Evolutionary conservation across 306 rosid species (phyloP).

Genomic region (Citrullus colocynthis): DNA sequence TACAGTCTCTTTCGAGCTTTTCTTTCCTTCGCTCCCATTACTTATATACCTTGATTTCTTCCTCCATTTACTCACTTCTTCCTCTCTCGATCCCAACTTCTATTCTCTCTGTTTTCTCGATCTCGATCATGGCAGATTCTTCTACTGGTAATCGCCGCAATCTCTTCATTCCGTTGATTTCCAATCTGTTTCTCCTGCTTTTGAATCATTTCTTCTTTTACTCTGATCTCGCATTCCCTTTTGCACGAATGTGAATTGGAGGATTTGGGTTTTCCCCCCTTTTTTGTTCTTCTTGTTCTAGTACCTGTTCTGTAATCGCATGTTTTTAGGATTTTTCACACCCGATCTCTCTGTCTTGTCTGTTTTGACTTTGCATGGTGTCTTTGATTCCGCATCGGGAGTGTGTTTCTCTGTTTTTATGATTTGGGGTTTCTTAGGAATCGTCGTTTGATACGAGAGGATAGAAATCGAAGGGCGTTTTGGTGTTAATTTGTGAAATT

Average conservation of each 20-base stretch:
- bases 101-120: not conserved
- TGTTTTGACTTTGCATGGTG: not conserved
- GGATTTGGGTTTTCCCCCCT: not conserved
- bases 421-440: not conserved
- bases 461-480: not conserved
- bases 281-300: not conserved
- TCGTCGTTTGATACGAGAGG: not conserved
- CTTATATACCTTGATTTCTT: not conserved
- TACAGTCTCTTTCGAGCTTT: not conserved
- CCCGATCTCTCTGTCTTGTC: not conserved
- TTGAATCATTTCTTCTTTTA: not conserved
- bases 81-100: not conserved
- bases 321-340: not conserved
- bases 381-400: not conserved
- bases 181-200: not conserved
- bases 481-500: not conserved
- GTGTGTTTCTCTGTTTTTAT: not conserved
- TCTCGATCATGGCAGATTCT: not conserved
- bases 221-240: not conserved
- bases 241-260: not conserved
- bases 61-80: not conserved
- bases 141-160: not conserved
- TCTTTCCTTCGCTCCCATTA: not conserved
- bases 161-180: not conserved
- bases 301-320: not conserved